Percentiles rank a stretch among this genome's conserved stretches.
Conservation (phyloP, 1,139 yeast species). For the Geotrichum klebahnii region DNA sequence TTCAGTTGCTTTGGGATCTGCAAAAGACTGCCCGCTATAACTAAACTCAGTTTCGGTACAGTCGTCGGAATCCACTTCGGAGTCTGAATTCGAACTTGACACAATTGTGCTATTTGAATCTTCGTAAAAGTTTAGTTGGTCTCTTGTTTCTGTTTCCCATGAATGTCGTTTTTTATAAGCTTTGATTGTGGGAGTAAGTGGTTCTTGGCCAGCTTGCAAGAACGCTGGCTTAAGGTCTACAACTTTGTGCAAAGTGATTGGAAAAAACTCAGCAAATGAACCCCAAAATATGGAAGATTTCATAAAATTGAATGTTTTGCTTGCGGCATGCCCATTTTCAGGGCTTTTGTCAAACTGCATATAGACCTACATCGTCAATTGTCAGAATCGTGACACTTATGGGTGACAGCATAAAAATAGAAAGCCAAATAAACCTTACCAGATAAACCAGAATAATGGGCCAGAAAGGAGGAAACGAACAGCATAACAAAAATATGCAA, state of each 20-base stretch:
- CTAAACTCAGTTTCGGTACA: neutral
- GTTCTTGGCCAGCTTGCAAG: slow-evolving; percentile 30
- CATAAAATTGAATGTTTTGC: slow-evolving; percentile 55
- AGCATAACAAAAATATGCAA: slow-evolving; percentile 52
- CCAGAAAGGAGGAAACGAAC: slow-evolving; percentile 72
- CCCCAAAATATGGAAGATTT: slow-evolving; percentile 61
- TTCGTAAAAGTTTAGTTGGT: neutral
- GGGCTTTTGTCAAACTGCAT: slow-evolving; percentile 59
- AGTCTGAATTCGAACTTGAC: neutral
- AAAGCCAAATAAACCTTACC: slow-evolving; percentile 17
- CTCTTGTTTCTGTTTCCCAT: neutral
- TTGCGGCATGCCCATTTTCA: slow-evolving; percentile 63
- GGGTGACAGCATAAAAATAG: neutral
- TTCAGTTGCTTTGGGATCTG: neutral
- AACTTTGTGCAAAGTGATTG: slow-evolving; percentile 68
- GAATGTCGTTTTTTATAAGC: neutral
- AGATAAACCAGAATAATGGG: slow-evolving; percentile 48
- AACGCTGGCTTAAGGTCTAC: slow-evolving; percentile 76
- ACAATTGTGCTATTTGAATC: neutral
- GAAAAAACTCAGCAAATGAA: slow-evolving; percentile 73
- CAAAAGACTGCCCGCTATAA: neutral
- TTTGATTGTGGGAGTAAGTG: neutral
- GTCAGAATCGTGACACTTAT: neutral
- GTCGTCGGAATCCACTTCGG: neutral
- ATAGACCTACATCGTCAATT: slow-evolving; percentile 53